phyloP scores from a whole-genome alignment of 352 stramenopile genomes.

The Phytophthora capsici region DNA sequence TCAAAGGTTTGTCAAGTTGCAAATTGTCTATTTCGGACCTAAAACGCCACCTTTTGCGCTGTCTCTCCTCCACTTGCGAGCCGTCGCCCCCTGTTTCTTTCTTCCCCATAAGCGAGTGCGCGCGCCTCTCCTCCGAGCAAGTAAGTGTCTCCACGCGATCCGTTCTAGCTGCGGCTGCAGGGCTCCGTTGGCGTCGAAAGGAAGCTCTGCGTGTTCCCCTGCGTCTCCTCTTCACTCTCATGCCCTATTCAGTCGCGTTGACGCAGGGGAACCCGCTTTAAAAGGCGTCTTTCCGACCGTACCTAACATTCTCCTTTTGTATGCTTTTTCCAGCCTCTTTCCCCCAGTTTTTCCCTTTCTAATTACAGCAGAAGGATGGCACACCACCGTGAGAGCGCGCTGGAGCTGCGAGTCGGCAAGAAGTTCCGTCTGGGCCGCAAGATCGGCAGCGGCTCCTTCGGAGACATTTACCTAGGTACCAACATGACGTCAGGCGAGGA shows the following conservation, averaged over 20 bases:
- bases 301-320: conserved; percentile 16
- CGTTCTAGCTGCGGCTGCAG: conserved; percentile 5
- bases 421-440: conserved; percentile 99
- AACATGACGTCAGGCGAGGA: conserved; percentile 99
- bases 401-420: conserved; percentile 99
- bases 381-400: conserved; percentile 68
- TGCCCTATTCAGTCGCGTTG: too few relatives aligned
- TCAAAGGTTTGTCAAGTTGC: conserved; percentile 1
- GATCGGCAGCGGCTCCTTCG: conserved; percentile 99
- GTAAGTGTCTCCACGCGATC: conserved; percentile 24
- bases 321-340: conserved; percentile 22
- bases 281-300: neutral
- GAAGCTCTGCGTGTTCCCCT: conserved; percentile 15
- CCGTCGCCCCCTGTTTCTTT: conserved; percentile 49
- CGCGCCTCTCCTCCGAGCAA: conserved; percentile 32
- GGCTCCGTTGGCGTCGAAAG: neutral
- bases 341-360: conserved; percentile 13
- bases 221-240: conserved; percentile 5
- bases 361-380: conserved; percentile 51
- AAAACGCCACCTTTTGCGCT: conserved; percentile 24
- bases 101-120: conserved; percentile 42
- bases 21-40: conserved; percentile 34
- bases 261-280: conserved; percentile 11
- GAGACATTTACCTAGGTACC: conserved; percentile 99
- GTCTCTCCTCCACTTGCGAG: conserved; percentile 39